Conservation (phyloP, 2,329 filamentous ascomycete genomes). For the Xylariaceae sp. region DNA sequence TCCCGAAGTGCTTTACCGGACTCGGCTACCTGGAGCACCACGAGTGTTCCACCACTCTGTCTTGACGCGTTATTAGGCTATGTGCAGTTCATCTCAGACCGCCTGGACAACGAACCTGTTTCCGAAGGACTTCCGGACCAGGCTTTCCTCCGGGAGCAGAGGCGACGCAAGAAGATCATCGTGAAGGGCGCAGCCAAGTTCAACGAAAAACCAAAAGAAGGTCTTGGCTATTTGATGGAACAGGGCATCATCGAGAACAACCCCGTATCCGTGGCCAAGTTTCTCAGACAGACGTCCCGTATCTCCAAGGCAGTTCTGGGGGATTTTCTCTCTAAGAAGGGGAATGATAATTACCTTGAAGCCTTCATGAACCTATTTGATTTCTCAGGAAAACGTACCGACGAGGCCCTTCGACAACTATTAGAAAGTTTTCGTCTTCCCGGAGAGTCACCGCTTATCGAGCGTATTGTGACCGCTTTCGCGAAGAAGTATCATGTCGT, state of each 20-base stretch:
- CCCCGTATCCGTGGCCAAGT: constrained; percentile 75
- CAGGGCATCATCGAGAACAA: constrained; percentile 84
- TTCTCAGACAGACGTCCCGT: constrained; percentile 81
- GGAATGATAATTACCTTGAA: constrained; percentile 79
- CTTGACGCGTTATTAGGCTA: constrained; percentile 88
- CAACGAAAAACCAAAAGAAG: constrained; percentile 90
- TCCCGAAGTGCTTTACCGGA: constrained; percentile 95
- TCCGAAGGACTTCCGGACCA: constrained; percentile 66
- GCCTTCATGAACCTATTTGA: constrained; percentile 87
- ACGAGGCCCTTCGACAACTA: constrained; percentile 85
- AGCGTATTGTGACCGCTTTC: constrained; percentile 85
- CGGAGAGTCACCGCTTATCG: constrained; percentile 89
- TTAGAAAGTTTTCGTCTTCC: constrained; percentile 90
- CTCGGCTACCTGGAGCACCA: constrained; percentile 97
- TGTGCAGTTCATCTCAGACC: constrained; percentile 86
- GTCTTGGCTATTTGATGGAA: constrained; percentile 79
- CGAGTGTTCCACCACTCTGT: constrained; percentile 92
- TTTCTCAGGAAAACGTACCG: constrained; percentile 80
- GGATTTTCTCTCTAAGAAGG: constrained; percentile 88
- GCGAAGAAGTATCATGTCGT: constrained; percentile 77
- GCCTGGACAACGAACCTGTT: constrained; percentile 68
- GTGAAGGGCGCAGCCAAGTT: constrained; percentile 87
- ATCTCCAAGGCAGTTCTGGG: constrained; percentile 89
- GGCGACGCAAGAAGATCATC: constrained; percentile 81
- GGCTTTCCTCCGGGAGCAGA: constrained; percentile 63